Evolutionary conservation across 2,329 filamentous ascomycete species (phyloP).

Genomic region (Fusarium annulatum): DNA sequence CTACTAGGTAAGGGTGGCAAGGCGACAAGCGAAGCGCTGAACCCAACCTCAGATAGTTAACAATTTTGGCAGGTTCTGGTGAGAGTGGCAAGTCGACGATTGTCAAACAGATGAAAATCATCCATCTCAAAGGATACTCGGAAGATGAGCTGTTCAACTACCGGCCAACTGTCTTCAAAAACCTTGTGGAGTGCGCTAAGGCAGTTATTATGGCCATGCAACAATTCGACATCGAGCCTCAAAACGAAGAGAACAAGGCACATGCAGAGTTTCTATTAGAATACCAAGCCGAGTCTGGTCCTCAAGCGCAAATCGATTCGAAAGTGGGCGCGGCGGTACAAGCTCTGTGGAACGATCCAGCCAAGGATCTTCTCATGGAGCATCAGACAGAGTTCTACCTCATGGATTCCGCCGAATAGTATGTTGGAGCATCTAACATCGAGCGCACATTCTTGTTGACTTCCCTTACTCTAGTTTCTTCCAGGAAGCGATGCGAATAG

Average conservation of each 20-base stretch:
- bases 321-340: conserved; percentile 86
- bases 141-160: conserved; percentile 94
- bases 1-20: conserved; percentile 76
- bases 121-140: conserved; percentile 97
- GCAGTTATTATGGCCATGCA: conserved; percentile 91
- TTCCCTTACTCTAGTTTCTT: conserved; percentile 77
- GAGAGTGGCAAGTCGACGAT: conserved; percentile 99
- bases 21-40: conserved; percentile 14
- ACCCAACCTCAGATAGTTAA: conserved; percentile 26
- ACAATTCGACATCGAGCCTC: conserved; percentile 87
- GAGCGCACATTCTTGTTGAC: conserved; percentile 18
- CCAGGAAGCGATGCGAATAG: conserved; percentile 88
- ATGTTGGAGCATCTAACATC: conserved; percentile 52
- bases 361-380: conserved; percentile 84
- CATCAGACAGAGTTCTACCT: conserved; percentile 98
- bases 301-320: conserved; percentile 83
- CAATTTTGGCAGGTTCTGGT: conserved; percentile 78
- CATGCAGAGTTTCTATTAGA: conserved; percentile 84
- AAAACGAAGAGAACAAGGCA: conserved; percentile 75
- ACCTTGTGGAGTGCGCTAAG: conserved; percentile 95
- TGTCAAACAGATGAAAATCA: conserved; percentile 99
- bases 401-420: conserved; percentile 99
- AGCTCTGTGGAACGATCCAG: conserved; percentile 90
- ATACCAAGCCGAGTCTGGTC: conserved; percentile 91
- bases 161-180: conserved; percentile 97